Conservation (phyloP, 352 stramenopile species). For the Phytopythium montanum region DNA sequence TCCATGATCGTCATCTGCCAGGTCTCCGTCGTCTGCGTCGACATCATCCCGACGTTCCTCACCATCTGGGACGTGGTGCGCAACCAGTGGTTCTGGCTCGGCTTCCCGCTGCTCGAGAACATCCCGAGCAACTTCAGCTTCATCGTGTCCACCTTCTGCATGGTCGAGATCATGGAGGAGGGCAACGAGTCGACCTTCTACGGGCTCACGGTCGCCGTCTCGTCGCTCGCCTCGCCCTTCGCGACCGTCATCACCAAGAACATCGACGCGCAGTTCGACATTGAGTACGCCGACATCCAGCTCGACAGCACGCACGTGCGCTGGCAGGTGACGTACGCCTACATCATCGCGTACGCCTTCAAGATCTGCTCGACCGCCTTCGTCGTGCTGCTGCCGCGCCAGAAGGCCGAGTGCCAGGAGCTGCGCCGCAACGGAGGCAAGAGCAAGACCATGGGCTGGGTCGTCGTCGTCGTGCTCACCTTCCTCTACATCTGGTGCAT, state of each 20-base stretch:
- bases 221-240: slow-evolving; percentile 37
- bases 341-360: slow-evolving; percentile 30
- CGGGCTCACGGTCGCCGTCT: slow-evolving; percentile 46
- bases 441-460: slow-evolving; percentile 31
- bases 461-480: slow-evolving; percentile 25
- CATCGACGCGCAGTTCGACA: slow-evolving; percentile 42
- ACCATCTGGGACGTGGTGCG: slow-evolving; percentile 46
- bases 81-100: slow-evolving; percentile 64
- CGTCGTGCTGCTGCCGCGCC: slow-evolving; percentile 32
- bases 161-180: slow-evolving; percentile 50
- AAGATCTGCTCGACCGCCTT: slow-evolving; percentile 35
- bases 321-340: slow-evolving; percentile 32
- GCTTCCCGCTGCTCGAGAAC: slow-evolving; percentile 38
- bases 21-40: slow-evolving; percentile 32
- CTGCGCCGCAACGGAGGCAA: slow-evolving; percentile 27
- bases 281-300: slow-evolving; percentile 28
- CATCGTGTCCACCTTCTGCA: slow-evolving; percentile 47
- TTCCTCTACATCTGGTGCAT: slow-evolving; percentile 46
- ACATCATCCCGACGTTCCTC: slow-evolving; percentile 31
- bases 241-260: slow-evolving; percentile 47
- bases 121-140: slow-evolving; percentile 42
- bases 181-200: slow-evolving; percentile 55
- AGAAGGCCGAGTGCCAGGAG: slow-evolving; percentile 45
- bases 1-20: slow-evolving; percentile 29
- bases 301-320: slow-evolving; percentile 25